These are phyloP conservation scores for Penicillium sp. DNA, from an alignment of 2,329 filamentous ascomycete genomes.

Conservation along the genomic window DNA sequence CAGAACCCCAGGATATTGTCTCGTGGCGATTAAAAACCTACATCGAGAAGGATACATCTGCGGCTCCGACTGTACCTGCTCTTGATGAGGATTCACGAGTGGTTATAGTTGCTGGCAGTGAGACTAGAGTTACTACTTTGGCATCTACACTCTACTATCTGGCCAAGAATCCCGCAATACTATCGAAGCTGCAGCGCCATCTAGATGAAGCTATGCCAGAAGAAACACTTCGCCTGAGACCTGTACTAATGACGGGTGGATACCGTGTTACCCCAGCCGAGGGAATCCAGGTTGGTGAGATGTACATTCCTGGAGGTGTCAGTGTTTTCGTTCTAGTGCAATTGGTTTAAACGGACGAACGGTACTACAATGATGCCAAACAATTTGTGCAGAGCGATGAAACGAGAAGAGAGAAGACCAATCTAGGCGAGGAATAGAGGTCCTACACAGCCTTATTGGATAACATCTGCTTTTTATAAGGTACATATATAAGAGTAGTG, in stretches of 20 bases:
- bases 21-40: slow-evolving; percentile 45
- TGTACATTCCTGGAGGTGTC: no score
- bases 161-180: neutral
- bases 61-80: slow-evolving; percentile 27
- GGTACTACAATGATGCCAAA: slow-evolving; percentile 19
- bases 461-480: neutral
- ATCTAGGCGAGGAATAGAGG: no score
- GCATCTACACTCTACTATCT: slow-evolving; percentile 8
- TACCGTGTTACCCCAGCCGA: slow-evolving; percentile 37
- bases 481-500: neutral
- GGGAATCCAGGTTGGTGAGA: slow-evolving; percentile 22
- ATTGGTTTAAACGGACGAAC: slow-evolving; percentile 29
- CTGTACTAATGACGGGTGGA: slow-evolving; percentile 31
- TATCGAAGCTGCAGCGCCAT: slow-evolving; percentile 4
- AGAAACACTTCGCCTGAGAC: slow-evolving; percentile 36
- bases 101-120: slow-evolving; percentile 12
- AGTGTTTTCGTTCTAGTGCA: slow-evolving; percentile 26
- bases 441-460: no score
- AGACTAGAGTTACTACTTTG: slow-evolving; percentile 12
- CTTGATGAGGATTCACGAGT: slow-evolving; percentile 12
- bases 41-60: slow-evolving; percentile 38
- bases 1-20: slow-evolving; percentile 38
- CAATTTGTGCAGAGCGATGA: slow-evolving; percentile 37
- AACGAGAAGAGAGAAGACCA: slow-evolving; percentile 16
- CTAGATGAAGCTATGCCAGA: slow-evolving; percentile 3